These are phyloP conservation scores for Kwoniella mangroviensis DNA, from an alignment of 768 basidiomycete species.

Conservation along the genomic window DNA sequence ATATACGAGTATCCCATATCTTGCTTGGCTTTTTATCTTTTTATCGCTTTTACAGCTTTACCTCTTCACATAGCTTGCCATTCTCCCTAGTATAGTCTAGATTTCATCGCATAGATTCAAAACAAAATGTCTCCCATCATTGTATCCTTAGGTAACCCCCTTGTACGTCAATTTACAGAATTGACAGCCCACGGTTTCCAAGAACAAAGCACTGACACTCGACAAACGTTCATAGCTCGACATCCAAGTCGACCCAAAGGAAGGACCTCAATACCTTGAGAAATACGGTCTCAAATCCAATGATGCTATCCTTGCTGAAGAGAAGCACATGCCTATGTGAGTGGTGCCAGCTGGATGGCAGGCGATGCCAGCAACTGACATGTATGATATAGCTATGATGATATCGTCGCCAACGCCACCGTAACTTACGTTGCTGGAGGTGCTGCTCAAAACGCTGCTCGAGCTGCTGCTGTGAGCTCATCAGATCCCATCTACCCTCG, in stretches of 20 bases:
- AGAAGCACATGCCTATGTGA: constrained; percentile 85
- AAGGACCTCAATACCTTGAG: constrained; percentile 79
- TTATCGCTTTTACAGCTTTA: neutral
- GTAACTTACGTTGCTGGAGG: constrained; percentile 95
- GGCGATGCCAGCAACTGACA: neutral
- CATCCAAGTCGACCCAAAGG: constrained; percentile 74
- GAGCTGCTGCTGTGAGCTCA: constrained; percentile 84
- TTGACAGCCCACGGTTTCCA: neutral
- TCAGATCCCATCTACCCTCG: neutral
- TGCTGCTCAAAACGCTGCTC: constrained; percentile 94
- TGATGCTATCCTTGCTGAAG: constrained; percentile 92
- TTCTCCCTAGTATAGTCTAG: neutral
- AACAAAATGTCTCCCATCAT: constrained; percentile 61
- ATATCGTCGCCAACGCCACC: constrained; percentile 73
- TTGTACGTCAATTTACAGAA: constrained; percentile 62
- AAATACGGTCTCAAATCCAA: constrained; percentile 92
- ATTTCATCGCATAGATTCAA: neutral
- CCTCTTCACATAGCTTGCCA: neutral
- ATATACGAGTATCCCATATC: neutral
- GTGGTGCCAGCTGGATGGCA: constrained; percentile 55
- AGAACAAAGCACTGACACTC: neutral
- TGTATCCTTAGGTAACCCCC: constrained; percentile 92
- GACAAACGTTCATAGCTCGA: constrained; percentile 61
- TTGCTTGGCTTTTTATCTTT: neutral
- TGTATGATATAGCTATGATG: constrained; percentile 72